Evolutionary conservation across 164 flowering plant species (phyloP).

Genomic region (Chloranthus sessilifolius): DNA sequence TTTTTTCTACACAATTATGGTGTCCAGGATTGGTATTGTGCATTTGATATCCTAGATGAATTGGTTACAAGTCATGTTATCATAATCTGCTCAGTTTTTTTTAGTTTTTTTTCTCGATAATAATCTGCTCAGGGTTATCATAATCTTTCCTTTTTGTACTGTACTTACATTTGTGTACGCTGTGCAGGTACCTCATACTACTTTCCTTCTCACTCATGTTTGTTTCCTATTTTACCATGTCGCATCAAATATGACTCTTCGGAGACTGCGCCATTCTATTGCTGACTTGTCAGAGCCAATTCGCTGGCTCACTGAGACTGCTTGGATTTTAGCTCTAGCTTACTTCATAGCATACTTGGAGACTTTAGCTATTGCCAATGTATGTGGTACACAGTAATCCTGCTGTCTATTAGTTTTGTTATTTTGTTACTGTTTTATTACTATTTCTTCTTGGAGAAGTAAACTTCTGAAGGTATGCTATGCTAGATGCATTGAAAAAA

Average conservation of each 20-base stretch:
- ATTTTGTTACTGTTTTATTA: too few species aligned
- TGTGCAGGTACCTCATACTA: slow-evolving; percentile 92
- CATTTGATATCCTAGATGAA: too few species aligned
- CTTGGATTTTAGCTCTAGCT: slow-evolving; percentile 80
- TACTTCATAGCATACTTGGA: slow-evolving; percentile 92
- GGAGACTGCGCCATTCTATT: slow-evolving; percentile 65
- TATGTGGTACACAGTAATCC: slow-evolving; percentile 40
- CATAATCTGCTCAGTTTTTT: too few species aligned
- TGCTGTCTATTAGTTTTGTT: not conserved
- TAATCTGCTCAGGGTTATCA: not conserved
- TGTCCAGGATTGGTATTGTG: too few species aligned
- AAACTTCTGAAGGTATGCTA: too few species aligned
- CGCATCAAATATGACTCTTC: slow-evolving; percentile 77
- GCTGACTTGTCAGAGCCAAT: slow-evolving; percentile 57
- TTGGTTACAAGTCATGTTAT: too few species aligned
- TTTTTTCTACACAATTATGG: too few species aligned
- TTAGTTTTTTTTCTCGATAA: too few species aligned
- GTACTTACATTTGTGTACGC: slow-evolving; percentile 9
- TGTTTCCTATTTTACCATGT: slow-evolving; percentile 97
- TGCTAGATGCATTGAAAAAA: too few species aligned
- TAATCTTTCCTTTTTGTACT: too few species aligned
- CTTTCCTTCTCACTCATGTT: slow-evolving; percentile 89
- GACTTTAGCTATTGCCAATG: slow-evolving; percentile 88
- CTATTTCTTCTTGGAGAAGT: too few species aligned
- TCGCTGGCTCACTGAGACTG: slow-evolving; percentile 60